phyloP scores from a whole-genome alignment of 2,329 filamentous ascomycete species.

The Trichoderma polysporum region DNA sequence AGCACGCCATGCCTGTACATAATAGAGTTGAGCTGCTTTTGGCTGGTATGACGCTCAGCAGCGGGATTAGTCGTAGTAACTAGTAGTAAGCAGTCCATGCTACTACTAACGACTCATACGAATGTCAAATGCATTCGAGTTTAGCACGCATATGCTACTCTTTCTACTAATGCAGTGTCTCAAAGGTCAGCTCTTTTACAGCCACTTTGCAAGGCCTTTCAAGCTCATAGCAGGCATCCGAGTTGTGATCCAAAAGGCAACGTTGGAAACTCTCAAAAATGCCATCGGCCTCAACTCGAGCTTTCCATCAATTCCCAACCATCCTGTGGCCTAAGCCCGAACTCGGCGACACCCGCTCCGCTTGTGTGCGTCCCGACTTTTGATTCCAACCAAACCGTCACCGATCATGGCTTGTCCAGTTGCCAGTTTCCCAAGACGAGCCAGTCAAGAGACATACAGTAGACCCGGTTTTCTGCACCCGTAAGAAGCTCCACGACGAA shows the following conservation, averaged over 20 bases:
- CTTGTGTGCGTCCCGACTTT: conserved; percentile 5
- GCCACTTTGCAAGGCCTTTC: background rate
- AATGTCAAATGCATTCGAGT: background rate
- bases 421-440: background rate
- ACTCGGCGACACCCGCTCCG: conserved; percentile 15
- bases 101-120: background rate
- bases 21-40: background rate
- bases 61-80: background rate
- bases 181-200: background rate
- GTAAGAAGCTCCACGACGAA: conserved; percentile 11
- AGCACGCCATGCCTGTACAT: background rate
- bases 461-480: background rate
- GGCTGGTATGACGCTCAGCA: background rate
- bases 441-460: background rate
- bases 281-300: background rate
- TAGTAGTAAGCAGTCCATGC: background rate
- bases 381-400: conserved; percentile 12
- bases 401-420: conserved; percentile 1
- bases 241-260: no score
- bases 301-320: background rate
- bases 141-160: background rate
- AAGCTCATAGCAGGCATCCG: background rate
- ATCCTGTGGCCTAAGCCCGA: conserved; percentile 8
- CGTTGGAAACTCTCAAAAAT: no score
- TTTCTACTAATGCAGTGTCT: no score